Evolutionary conservation across 805 yeast genomes (phyloP), one percentile per base, ranked within the genome.

Genomic region (Saturnispora hagleri): DNA sequence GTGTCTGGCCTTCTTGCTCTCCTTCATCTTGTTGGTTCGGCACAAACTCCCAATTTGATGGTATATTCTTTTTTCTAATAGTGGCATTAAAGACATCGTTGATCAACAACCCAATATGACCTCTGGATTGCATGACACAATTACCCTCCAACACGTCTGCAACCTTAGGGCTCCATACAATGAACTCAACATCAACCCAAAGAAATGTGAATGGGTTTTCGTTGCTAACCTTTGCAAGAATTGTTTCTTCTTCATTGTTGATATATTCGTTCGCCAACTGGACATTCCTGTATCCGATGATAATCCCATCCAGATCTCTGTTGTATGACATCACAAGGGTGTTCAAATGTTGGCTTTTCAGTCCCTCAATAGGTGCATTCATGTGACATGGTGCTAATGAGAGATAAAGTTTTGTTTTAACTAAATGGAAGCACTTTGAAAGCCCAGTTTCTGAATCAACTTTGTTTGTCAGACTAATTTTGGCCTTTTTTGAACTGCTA

Each of bases 31-130:
- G 82, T 63, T 88, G 89, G 60, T 77, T 81, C 48, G 93, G 91
- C 50, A 87, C 76, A 68, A 91, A 93, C 34, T 73, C 73, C 99
- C 99, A 93, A 46, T 73, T 77, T 42, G 72, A 69, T n/a, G 99
- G 99, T 55, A 93, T 89, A 60, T 81, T 82, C 63, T 77, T 82
- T 64, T 86, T 82, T 68, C 86, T 88, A 56, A 93, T 88, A 45
- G 91, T 82, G 22, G 97, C 97, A 69, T 93, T 93, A 73, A 93
- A 93, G 1, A 95, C 88, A 69, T 93, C 98, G 65, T 88, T 90
- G 47, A 93, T 75, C 57, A 93, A 75, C 55, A 93, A 73, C 54
- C 97, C 98, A 60, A 93, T 85, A 65, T 93, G 99, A 7, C 96
- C 84, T 17, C 95, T 96, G 3, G 96, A 84, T 71, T 91, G 97